A percentile compares a stretch with the other conserved stretches of the same genome.
phyloP scores from a whole-genome alignment of 805 yeast genomes.

The Teunomyces kruisii region DNA sequence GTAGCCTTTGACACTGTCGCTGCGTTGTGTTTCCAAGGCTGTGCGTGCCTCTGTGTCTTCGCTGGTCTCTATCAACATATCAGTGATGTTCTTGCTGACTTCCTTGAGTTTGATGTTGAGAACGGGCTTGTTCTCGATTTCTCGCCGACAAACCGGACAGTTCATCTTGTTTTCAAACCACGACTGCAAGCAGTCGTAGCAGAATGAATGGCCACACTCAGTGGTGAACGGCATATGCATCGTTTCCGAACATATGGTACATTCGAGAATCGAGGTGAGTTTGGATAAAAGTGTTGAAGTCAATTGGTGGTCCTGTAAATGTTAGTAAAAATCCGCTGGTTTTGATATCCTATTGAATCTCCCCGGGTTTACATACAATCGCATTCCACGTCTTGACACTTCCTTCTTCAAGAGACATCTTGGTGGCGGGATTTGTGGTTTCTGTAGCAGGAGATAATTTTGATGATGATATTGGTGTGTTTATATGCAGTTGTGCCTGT shows the following conservation, averaged over 20 bases:
- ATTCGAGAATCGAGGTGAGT: slow-evolving; percentile 38
- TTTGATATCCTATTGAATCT: background rate
- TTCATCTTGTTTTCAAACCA: slow-evolving; percentile 60
- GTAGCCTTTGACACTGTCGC: slow-evolving; percentile 32
- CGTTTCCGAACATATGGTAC: slow-evolving; percentile 69
- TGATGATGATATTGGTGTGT: background rate
- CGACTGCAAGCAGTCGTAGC: slow-evolving; percentile 60
- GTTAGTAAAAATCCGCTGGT: slow-evolving; percentile 11
- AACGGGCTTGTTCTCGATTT: slow-evolving; percentile 49
- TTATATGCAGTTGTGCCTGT: background rate
- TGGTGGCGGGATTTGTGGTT: background rate
- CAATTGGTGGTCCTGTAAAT: slow-evolving; percentile 20
- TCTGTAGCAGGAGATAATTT: background rate
- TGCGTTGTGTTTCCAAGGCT: slow-evolving; percentile 22
- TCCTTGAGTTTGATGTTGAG: slow-evolving; percentile 54
- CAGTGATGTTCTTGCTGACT: slow-evolving; percentile 39
- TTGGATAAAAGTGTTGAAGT: slow-evolving; percentile 24
- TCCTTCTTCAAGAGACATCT: slow-evolving; percentile 7
- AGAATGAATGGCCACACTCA: slow-evolving; percentile 72
- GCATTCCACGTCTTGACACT: slow-evolving; percentile 9
- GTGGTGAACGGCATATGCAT: slow-evolving; percentile 66
- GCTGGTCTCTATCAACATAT: slow-evolving; percentile 38
- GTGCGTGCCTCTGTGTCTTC: slow-evolving; percentile 24
- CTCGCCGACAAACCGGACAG: slow-evolving; percentile 69
- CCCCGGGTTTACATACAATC: slow-evolving; percentile 9